Evolutionary conservation across 2,329 filamentous ascomycete species (phyloP), one percentile per base, ranked within the genome.

Genomic region (Penicillium thymicola): DNA sequence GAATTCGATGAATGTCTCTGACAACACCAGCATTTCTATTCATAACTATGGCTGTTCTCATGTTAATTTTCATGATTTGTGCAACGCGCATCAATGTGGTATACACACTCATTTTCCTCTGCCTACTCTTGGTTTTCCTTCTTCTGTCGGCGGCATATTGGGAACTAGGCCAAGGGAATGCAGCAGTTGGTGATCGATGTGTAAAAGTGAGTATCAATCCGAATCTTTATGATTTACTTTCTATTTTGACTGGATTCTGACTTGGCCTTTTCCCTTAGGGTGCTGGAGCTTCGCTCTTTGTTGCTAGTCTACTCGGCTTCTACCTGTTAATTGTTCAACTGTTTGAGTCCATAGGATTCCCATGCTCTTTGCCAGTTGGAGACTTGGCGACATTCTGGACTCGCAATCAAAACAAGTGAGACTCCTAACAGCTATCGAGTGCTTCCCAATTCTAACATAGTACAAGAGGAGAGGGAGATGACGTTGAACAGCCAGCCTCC

Each of bases 61-160:
- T 82, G 70, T 72, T 89, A 59, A 69, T 90, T 64, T 90, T 84
- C 76, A 74, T 90, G 48, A 77, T 91, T 68, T 88, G 86, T 73
- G 81, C 88, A 1, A 75, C 90, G 18, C 84, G 89, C 46, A 91
- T 87, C 30, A 92, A 92, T 70, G 55, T 89, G 10, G 80, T 85
- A 70, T 89, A 90, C 72, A 81, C 89, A 63, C 62, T 85, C 54
- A 88, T 92, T 72, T 91, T 91, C 77, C 67, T 85, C 57, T 78
- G 78, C 1, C 80, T 91, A n/a, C 71, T 82, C 18, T 67, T 85
- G 13, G 76, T 79, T 3, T 89, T 91, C 67, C 69, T 72, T 13
- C 75, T 85, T 27, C 77, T 90, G 32, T 80, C 86, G 0, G 85
- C 78, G 2, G 80, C 80, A 0, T 89, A 85, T 72, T 88, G 82